Conservation (phyloP, 169 alveolate species). For the Plasmodium vivax region DNA sequence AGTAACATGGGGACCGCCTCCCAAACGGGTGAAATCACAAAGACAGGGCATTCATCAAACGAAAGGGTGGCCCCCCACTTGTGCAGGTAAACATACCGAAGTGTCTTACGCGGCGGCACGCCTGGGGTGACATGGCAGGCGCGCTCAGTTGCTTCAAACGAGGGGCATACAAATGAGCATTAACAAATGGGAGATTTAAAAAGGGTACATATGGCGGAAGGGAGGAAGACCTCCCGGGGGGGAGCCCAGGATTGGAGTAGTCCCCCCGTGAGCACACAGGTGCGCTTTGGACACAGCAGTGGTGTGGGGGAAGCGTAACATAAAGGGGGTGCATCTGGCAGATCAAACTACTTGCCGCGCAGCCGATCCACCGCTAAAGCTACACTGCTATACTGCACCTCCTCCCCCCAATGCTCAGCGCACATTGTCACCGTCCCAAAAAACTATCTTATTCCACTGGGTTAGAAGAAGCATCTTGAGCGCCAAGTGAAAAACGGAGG, state of each 20-base stretch:
- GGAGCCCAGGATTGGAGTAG: too few relatives aligned
- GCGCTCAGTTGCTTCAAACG: neutral
- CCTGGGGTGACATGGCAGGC: neutral
- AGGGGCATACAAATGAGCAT: neutral
- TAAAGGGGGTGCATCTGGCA: neutral
- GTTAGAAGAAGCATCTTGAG: conserved; percentile 46
- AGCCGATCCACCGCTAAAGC: neutral
- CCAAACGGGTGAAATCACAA: neutral
- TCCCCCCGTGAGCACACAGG: too few relatives aligned
- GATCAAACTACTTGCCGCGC: neutral
- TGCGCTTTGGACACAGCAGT: neutral
- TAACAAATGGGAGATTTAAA: neutral
- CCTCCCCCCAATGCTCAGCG: neutral
- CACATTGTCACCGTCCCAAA: conserved; percentile 53
- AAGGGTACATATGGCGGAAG: neutral
- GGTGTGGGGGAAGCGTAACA: neutral
- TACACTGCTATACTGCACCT: too few relatives aligned
- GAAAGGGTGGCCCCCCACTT: neutral
- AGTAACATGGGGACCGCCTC: neutral
- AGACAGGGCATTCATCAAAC: neutral
- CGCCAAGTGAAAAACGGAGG: conserved; percentile 43
- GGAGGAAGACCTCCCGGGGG: neutral
- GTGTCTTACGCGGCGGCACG: neutral
- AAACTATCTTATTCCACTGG: conserved; percentile 23
- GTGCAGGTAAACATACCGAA: neutral